Conservation (phyloP, 2,329 filamentous ascomycete genomes). For the Phialocephala subalpina region DNA sequence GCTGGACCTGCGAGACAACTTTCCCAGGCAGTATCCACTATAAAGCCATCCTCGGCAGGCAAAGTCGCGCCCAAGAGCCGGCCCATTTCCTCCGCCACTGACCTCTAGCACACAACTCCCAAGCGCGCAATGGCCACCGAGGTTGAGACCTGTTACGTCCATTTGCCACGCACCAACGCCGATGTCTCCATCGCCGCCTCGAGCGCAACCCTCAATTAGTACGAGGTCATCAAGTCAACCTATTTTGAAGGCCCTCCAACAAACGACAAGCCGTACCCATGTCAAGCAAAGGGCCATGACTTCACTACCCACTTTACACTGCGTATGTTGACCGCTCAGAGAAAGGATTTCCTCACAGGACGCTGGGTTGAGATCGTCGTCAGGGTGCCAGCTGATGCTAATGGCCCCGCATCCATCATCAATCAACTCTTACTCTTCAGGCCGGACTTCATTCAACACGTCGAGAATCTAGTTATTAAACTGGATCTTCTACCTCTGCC, state of each 20-base stretch:
- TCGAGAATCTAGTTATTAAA: not conserved
- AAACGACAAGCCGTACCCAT: not conserved
- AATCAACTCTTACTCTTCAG: not conserved
- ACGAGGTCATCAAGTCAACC: not conserved
- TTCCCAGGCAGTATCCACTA: too few relatives aligned
- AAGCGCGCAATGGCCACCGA: too few relatives aligned
- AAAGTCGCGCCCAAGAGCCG: too few relatives aligned
- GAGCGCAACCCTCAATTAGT: not conserved
- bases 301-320: not conserved
- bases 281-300: not conserved
- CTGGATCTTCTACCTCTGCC: not conserved
- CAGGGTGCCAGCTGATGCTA: not conserved
- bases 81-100: too few relatives aligned
- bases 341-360: not conserved
- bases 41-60: too few relatives aligned
- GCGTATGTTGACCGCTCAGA: not conserved
- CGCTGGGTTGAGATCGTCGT: not conserved
- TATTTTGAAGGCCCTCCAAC: not conserved
- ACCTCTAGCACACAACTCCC: too few relatives aligned
- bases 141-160: not conserved
- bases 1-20: too few relatives aligned
- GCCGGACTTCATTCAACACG: not conserved
- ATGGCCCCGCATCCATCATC: not conserved
- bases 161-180: not conserved
- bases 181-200: not conserved